phyloP scores from a whole-genome alignment of 192 early-diverging fungal genomes.

The Coemansia sp. region DNA sequence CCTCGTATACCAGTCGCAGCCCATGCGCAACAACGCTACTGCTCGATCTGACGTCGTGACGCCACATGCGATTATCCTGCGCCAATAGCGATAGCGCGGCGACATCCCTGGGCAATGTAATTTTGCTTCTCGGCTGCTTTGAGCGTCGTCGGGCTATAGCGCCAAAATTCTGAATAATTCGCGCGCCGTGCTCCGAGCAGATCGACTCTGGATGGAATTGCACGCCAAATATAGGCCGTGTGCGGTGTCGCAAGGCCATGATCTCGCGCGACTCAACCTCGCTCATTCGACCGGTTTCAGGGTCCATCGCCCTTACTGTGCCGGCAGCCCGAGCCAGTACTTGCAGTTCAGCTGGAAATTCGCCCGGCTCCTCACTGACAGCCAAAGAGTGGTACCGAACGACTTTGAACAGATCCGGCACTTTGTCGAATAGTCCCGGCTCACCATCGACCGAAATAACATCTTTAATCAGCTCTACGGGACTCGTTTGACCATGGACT shows the following conservation, averaged over 20 bases:
- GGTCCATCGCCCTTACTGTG: conserved; percentile 13
- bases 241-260: conserved; percentile 79
- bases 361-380: conserved; percentile 52
- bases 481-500: conserved; percentile 82
- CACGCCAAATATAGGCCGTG: conserved; percentile 79
- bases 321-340: conserved; percentile 37
- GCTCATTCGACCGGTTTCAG: neutral
- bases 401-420: conserved; percentile 70
- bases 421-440: neutral
- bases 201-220: conserved; percentile 98
- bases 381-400: conserved; percentile 93
- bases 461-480: conserved; percentile 25
- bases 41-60: neutral
- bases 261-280: conserved; percentile 52
- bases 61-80: conserved; percentile 13
- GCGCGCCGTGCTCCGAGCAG: conserved; percentile 75
- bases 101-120: conserved; percentile 11
- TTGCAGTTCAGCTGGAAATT: conserved; percentile 27
- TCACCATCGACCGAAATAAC: neutral
- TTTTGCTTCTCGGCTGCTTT: neutral
- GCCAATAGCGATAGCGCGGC: conserved; percentile 23
- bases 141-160: neutral
- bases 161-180: conserved; percentile 75
- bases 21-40: neutral
- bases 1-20: conserved; percentile 32